These are phyloP conservation scores for Collybia mongolica DNA, from an alignment of 768 basidiomycete species.

Conservation along the genomic window DNA sequence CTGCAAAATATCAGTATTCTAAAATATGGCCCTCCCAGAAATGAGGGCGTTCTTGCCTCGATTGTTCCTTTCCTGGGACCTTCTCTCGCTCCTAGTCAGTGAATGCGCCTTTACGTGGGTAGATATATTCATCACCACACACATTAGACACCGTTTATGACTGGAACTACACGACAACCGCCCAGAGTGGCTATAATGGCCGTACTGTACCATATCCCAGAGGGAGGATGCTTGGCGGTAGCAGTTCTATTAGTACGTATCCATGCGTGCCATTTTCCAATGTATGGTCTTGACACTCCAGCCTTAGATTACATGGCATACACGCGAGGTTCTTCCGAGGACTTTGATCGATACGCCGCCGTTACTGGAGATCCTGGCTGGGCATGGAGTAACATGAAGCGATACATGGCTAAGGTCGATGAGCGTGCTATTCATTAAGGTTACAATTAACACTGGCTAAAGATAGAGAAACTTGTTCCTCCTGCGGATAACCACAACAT, in stretches of 20 bases:
- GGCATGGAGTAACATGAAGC: conserved; percentile 27
- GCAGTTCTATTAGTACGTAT: conserved; percentile 25
- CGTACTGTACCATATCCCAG: conserved; percentile 20
- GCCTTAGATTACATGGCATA: conserved; percentile 28
- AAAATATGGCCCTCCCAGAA: conserved; percentile 1
- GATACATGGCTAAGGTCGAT: conserved; percentile 15
- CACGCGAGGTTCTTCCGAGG: conserved; percentile 28
- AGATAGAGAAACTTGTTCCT: conserved; percentile 35
- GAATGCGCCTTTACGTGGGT: too few species aligned
- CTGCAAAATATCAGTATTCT: not conserved
- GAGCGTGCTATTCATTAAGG: not conserved
- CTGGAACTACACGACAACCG: conserved; percentile 29
- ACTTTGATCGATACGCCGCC: conserved; percentile 27
- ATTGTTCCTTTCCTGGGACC: conserved; percentile 14
- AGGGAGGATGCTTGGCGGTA: conserved; percentile 29
- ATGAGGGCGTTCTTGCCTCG: conserved; percentile 6
- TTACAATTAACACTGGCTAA: conserved; percentile 16
- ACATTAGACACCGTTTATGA: conserved; percentile 16
- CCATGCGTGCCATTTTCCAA: not conserved
- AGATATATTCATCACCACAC: too few species aligned
- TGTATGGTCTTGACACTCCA: not conserved
- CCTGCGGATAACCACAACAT: conserved; percentile 38
- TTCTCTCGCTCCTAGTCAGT: conserved; percentile 4
- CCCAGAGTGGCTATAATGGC: conserved; percentile 22
- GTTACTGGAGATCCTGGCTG: conserved; percentile 29